Base-by-base conservation (phyloP, 2,329 filamentous ascomycete genomes). In the Botrytis byssoidea region DNA sequence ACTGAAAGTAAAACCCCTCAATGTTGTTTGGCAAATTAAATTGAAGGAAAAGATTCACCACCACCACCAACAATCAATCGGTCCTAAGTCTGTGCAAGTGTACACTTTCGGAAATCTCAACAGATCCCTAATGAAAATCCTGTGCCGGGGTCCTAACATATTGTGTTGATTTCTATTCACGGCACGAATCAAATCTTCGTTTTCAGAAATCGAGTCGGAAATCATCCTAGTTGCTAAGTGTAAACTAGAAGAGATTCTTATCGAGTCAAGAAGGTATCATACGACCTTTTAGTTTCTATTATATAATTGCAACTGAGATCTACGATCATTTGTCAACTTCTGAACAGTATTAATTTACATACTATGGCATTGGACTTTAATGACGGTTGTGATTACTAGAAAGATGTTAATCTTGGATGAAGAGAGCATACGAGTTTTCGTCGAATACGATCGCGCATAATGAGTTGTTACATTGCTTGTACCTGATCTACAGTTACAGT, bases 21-120 rank as follows among this genome's bases (percentile, higher is more conserved):
- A 22, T 57, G 14, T 42, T 22, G 20, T 42, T 57, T 7, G 65
- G 57, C 48, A n/a, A 57, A 57, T 57, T 12, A 32, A 68, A 29
- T 18, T 42, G 16, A 22, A 22, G 65, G 10, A 42, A 16, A 42
- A n/a, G 51, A 29, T 55, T 29, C 66, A 32, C 40, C 10, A 57
- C 35, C 35, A 29, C 25, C 46, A 68, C 66, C 66, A 68, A 68
- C 66, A 42, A 57, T 57, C 16, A 68, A 57, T 68, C 66, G 66
- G 66, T 67, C 46, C 65, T 68, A 57, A 42, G 8, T 35, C 29
- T 68, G 35, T 68, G 35, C 66, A 68, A 68, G 66, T 42, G 66
- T 57, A 57, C 66, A 37, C 37, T 68, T 68, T 68, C n/a, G 66
- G 48, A 57, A 57, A 18, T 29, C 10, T 18, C 48, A 55, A 32